A percentile compares a stretch with the other conserved stretches of the same genome.
Evolutionary conservation across 192 early-diverging fungal species (phyloP).

Genomic region (Geranomyces michiganensis): DNA sequence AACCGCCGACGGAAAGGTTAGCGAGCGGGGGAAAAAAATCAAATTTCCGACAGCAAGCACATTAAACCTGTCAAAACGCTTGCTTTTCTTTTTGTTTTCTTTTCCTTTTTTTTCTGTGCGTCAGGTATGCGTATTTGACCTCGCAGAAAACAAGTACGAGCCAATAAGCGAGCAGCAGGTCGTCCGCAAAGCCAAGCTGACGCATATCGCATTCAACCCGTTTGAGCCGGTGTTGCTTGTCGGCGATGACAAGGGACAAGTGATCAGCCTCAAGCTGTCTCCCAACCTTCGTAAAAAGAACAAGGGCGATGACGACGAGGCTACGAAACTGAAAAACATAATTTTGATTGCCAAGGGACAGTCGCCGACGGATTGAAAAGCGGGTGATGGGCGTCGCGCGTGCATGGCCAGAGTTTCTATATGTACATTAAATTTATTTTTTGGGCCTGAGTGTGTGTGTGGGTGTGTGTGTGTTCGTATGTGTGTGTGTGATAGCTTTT

Average conservation of each 20-base stretch:
- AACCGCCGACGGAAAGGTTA: conserved; percentile 64
- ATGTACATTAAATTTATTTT: too few species aligned
- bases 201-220: conserved; percentile 64
- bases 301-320: conserved; percentile 28
- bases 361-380: conserved; percentile 26
- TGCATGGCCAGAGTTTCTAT: too few species aligned
- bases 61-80: not conserved
- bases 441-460: too few species aligned
- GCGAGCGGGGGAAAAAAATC: not conserved
- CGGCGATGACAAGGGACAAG: conserved; percentile 61
- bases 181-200: conserved; percentile 62
- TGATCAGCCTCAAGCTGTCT: conserved; percentile 56
- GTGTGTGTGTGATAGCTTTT: too few species aligned
- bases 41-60: too few species aligned
- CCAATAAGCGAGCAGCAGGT: conserved; percentile 66
- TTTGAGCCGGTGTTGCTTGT: conserved; percentile 62
- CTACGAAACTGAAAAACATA: conserved; percentile 31
- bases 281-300: conserved; percentile 53
- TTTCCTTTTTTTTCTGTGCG: conserved; percentile 1
- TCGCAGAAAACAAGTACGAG: conserved; percentile 65
- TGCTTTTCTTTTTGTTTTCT: not conserved
- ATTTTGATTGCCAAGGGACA: conserved; percentile 27
- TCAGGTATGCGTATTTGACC: conserved; percentile 61
- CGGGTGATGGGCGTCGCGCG: not conserved
- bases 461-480: too few species aligned